phyloP scores from a whole-genome alignment of 2,329 filamentous ascomycete genomes.

The Setomelanomma holmii region DNA sequence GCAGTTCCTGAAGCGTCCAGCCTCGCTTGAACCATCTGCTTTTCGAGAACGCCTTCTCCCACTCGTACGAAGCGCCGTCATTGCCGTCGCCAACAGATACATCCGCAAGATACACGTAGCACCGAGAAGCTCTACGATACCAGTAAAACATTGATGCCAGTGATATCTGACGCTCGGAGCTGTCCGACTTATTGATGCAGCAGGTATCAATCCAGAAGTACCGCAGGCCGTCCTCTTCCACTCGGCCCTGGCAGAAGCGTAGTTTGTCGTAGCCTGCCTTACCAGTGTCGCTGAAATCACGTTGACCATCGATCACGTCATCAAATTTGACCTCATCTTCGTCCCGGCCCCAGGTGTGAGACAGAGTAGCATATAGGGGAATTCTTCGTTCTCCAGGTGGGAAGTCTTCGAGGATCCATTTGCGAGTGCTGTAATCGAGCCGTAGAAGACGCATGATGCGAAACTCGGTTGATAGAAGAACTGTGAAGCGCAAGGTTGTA shows the following conservation, averaged over 20 bases:
- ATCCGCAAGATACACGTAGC: neutral
- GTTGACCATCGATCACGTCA: neutral
- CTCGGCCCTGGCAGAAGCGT: neutral
- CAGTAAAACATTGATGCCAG: neutral
- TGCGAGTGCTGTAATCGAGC: no score
- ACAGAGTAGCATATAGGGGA: neutral
- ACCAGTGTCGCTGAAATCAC: neutral
- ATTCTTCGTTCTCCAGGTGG: no score
- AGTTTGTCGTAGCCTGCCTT: neutral
- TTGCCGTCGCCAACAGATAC: no score
- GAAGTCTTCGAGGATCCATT: no score
- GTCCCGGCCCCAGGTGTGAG: neutral
- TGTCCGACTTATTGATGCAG: neutral
- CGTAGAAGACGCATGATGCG: no score
- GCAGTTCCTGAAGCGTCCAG: neutral
- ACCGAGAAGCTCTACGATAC: neutral
- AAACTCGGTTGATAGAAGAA: no score
- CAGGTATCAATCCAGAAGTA: neutral
- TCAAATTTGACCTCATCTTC: neutral
- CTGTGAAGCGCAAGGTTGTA: no score
- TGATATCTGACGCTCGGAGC: neutral
- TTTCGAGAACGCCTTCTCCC: neutral
- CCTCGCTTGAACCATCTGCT: neutral
- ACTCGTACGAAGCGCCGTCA: neutral
- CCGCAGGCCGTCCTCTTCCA: neutral